Percentiles rank a stretch among this genome's conserved stretches.
Conservation (phyloP, 2,329 filamentous ascomycete genomes). For the Beauveria bassiana region DNA sequence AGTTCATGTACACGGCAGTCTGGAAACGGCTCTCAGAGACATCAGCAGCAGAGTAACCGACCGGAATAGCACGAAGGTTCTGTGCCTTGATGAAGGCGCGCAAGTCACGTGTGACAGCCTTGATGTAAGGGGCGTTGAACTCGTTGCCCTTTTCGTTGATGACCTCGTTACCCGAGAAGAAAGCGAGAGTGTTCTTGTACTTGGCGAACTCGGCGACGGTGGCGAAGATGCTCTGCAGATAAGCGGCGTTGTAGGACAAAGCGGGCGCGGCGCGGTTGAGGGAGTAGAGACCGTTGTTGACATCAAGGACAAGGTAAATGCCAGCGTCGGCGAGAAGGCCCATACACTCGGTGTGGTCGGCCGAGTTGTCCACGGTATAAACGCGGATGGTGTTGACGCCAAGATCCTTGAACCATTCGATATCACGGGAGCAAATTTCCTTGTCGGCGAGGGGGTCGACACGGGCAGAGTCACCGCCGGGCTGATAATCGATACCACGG, state of each 20-base stretch:
- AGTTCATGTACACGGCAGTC: constrained; percentile 90
- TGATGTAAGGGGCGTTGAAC: constrained; percentile 65
- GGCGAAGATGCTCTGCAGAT: constrained; percentile 78
- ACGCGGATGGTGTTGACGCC: constrained; percentile 89
- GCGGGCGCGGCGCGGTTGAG: constrained; percentile 66
- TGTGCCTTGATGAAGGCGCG: constrained; percentile 59
- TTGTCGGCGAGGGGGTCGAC: constrained; percentile 71
- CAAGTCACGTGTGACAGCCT: constrained; percentile 71
- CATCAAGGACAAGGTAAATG: constrained; percentile 87
- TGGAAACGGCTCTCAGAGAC: constrained; percentile 78
- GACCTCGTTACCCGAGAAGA: constrained; percentile 78
- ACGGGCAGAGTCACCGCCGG: constrained; percentile 48
- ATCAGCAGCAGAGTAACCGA: constrained; percentile 73
- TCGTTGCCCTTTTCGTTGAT: constrained; percentile 60
- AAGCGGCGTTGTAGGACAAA: constrained; percentile 76
- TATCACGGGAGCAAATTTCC: constrained; percentile 67
- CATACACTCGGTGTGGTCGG: constrained; percentile 82
- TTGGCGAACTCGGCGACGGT: constrained; percentile 77
- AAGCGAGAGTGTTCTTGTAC: constrained; percentile 81
- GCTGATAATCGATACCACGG: constrained; percentile 55
- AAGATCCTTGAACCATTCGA: constrained; percentile 72
- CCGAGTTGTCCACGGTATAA: constrained; percentile 84
- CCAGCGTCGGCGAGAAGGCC: constrained; percentile 67
- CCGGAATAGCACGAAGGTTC: constrained; percentile 58
- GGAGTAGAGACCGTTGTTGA: constrained; percentile 85